Evolutionary conservation across 768 basidiomycete genomes (phyloP).

Genomic region (Tulasnella calospora): DNA sequence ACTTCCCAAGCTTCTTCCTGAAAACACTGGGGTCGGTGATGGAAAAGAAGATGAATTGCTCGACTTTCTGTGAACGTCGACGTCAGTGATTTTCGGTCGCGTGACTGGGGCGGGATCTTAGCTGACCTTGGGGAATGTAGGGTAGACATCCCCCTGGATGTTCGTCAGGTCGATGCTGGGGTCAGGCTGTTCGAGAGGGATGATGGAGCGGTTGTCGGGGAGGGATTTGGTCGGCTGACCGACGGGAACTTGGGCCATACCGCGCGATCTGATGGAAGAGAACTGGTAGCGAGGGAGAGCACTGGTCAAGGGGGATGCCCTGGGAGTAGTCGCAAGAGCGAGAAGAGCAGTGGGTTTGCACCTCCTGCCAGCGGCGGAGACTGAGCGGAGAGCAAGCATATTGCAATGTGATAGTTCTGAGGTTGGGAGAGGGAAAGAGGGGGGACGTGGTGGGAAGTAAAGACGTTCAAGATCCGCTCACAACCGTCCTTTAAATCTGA

Average conservation of each 20-base stretch:
- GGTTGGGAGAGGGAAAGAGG: too few species aligned
- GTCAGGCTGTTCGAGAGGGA: background rate
- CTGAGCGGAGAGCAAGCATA: background rate
- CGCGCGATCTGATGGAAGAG: background rate
- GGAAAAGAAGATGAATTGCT: constrained; percentile 23
- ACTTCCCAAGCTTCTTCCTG: constrained; percentile 8
- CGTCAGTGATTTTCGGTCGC: too few species aligned
- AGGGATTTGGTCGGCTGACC: background rate
- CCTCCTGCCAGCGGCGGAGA: background rate
- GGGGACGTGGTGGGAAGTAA: too few species aligned
- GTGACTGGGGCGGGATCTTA: background rate
- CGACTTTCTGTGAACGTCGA: background rate
- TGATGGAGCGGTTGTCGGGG: constrained; percentile 8
- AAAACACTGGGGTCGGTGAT: constrained; percentile 16
- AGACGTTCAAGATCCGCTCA: too few species aligned
- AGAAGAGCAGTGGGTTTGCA: background rate
- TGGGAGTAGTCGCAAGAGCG: background rate
- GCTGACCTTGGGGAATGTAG: constrained; percentile 21
- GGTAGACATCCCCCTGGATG: constrained; percentile 16
- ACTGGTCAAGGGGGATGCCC: background rate
- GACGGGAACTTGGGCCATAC: background rate
- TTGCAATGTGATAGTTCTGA: too few species aligned
- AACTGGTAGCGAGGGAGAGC: background rate
- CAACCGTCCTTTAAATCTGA: too few species aligned
- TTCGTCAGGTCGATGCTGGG: constrained; percentile 1